Evolutionary conservation across 306 rosid genomes (phyloP), one percentile per base, ranked within the genome.

Genomic region (Trifolium subterraneum): DNA sequence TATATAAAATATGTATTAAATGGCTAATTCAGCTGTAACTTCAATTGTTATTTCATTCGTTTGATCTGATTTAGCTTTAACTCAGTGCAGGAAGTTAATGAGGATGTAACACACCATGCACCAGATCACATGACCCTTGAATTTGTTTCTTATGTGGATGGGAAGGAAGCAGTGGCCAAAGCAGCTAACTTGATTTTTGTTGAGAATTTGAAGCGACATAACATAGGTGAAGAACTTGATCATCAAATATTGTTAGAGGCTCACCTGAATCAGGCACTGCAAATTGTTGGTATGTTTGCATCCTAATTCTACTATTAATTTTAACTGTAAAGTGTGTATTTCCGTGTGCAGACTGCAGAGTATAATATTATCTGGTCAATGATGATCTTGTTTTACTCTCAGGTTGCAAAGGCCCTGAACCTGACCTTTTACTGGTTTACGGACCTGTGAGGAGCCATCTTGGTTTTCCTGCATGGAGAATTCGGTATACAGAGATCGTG

Each of bases 391-490:
- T 59, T 77, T 61, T 72, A 35, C 67, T 63, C 44, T 72, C 80
- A 90, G 98, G 96, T 72, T 60, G 87, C 48, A 81, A 82, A 74
- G 96, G 96, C 29, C 88, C 87, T 13, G 93, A 89, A 65, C 98
- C 97, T 60, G 92, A 93, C 78, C 92, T 93, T 70, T 83, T 93
- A 67, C 84, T 91, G 75, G 91, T 87, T 50, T 93, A 88, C 81
- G 98, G 96, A 74, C 96, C 98, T 23, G 86, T 81, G 44, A 89
- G 98, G 81, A 89, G 96, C 84, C 98, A 93, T 81, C 89, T 89
- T 42, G 97, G 98, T 76, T 93, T 91, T 80, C 94, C 98, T 64
- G 90, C 96, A 52, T 93, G 98, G 98, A 89, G 97, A 81, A 80
- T 93, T 19, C 88, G 86, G 25, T 89, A 93, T 74, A 85, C 98